phyloP scores from a whole-genome alignment of 176 grass and related monocot genomes.

The Zea luxurians region DNA sequence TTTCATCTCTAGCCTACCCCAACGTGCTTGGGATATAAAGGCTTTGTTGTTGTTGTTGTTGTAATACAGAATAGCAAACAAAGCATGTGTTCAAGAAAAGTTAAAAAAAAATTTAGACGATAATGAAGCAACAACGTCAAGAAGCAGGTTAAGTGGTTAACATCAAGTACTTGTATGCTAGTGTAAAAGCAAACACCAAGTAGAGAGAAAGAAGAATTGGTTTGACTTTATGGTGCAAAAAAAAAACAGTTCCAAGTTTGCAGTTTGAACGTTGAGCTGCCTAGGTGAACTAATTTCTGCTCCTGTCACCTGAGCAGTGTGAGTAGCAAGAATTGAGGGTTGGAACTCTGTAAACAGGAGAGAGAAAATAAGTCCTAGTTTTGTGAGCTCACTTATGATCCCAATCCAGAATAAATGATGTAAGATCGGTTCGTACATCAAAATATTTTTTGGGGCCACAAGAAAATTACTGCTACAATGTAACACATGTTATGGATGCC shows the following conservation, averaged over 20 bases:
- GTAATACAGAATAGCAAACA: not conserved
- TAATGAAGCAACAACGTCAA: not conserved
- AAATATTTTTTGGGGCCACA: not conserved
- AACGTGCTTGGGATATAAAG: no score
- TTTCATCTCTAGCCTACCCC: no score
- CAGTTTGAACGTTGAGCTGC: not conserved
- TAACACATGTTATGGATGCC: not conserved
- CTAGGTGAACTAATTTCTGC: constrained; percentile 8
- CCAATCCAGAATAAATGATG: not conserved
- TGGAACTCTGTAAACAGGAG: not conserved
- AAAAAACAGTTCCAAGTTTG: not conserved
- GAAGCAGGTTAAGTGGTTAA: not conserved
- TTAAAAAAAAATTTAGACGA: constrained; percentile 22
- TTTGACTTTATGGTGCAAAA: constrained; percentile 21
- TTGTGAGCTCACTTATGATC: not conserved
- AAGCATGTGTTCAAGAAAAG: not conserved
- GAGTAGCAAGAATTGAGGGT: not conserved
- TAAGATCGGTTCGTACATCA: not conserved
- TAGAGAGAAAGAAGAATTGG: not conserved
- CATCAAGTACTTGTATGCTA: not conserved
- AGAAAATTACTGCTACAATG: not conserved
- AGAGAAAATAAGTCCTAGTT: not conserved
- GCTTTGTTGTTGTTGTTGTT: no score
- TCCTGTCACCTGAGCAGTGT: not conserved
- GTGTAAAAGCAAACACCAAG: not conserved